phyloP scores from a whole-genome alignment of 192 early-diverging fungal genomes.

The Ambispora gerdemannii region DNA sequence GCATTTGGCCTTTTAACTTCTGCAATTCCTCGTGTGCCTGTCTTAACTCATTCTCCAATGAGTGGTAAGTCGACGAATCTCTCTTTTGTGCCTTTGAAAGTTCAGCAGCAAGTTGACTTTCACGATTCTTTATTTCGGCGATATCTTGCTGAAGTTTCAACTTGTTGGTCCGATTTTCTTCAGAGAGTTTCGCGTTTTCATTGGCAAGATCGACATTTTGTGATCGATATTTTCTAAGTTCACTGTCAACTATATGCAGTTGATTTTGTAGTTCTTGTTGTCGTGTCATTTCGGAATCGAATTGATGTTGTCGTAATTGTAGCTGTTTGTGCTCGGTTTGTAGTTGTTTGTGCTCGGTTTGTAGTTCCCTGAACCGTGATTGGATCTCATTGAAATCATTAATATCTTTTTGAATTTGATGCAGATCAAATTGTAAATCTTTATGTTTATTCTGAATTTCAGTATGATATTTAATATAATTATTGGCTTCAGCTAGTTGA shows the following conservation, averaged over 20 bases:
- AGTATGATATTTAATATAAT: background rate
- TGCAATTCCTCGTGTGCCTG: background rate
- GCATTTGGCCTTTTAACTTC: background rate
- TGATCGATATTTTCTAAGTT: background rate
- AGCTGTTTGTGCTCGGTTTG: background rate
- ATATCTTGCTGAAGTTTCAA: background rate
- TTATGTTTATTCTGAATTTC: slow-evolving; percentile 19
- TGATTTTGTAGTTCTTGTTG: background rate
- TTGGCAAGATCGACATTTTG: background rate
- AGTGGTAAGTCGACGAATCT: background rate
- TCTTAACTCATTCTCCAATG: background rate
- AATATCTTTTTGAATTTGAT: background rate
- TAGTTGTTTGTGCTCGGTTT: slow-evolving; percentile 8
- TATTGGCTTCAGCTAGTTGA: background rate
- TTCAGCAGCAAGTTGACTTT: background rate
- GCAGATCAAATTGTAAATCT: background rate
- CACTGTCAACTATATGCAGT: background rate
- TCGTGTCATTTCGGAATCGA: background rate
- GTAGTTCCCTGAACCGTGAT: background rate
- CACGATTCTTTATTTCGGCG: background rate
- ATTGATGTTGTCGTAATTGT: slow-evolving; percentile 8
- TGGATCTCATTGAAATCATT: background rate
- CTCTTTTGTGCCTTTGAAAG: background rate
- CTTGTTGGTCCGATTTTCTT: background rate
- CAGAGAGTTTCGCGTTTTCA: slow-evolving; percentile 1